phyloP scores from a whole-genome alignment of 768 basidiomycete species.

The Hericium rajendrae region DNA sequence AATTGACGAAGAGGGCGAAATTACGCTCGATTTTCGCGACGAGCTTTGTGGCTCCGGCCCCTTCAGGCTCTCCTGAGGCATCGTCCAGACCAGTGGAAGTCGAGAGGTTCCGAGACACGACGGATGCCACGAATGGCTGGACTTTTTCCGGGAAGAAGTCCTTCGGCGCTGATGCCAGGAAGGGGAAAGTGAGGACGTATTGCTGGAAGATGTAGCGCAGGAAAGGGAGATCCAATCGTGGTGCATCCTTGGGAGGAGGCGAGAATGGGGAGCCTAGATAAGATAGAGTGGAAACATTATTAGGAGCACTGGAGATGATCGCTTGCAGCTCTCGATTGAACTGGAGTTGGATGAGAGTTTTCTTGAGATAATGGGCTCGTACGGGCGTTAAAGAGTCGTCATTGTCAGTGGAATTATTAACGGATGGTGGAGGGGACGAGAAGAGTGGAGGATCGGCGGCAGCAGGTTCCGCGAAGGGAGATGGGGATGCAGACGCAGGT shows the following conservation, averaged over 20 bases:
- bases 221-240: conserved; percentile 71
- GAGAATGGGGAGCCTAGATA: conserved; percentile 85
- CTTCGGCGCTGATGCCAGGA: conserved; percentile 80
- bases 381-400: conserved; percentile 30
- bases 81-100: conserved; percentile 52
- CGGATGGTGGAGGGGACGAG: neutral
- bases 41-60: conserved; percentile 46
- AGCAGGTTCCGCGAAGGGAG: neutral
- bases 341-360: conserved; percentile 83
- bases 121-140: conserved; percentile 84
- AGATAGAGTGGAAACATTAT: conserved; percentile 60
- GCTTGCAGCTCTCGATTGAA: conserved; percentile 69
- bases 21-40: conserved; percentile 79
- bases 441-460: neutral
- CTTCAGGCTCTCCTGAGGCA: conserved; percentile 35
- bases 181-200: conserved; percentile 91
- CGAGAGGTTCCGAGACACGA: conserved; percentile 72
- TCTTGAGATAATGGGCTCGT: conserved; percentile 97
- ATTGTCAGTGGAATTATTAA: neutral
- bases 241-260: conserved; percentile 50
- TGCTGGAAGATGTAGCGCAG: conserved; percentile 85
- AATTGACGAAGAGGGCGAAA: conserved; percentile 68
- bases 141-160: conserved; percentile 92
- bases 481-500: neutral
- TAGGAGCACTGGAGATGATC: conserved; percentile 41